These are phyloP conservation scores for Primulina eburnea DNA, from an alignment of 257 asterid genomes.

Conservation along the genomic window DNA sequence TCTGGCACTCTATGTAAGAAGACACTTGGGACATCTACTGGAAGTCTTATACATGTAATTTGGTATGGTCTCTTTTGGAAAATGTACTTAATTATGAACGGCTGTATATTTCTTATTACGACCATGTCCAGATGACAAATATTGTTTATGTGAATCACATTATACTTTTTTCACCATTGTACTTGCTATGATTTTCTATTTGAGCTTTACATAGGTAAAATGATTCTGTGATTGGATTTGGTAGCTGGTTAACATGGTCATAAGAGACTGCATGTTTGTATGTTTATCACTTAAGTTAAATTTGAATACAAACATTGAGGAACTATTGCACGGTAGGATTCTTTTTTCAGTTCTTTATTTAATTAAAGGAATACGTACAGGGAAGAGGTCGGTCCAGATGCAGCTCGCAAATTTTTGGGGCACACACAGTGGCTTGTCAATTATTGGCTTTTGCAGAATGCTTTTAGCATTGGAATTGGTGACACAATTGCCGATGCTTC, in stretches of 20 bases:
- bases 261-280: not conserved
- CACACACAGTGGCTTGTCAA: constrained; percentile 99
- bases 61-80: constrained; percentile 47
- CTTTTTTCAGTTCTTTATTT: constrained; percentile 7
- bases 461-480: constrained; percentile 96
- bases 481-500: constrained; percentile 97
- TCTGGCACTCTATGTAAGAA: constrained; percentile 97
- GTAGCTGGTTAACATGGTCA: not conserved
- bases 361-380: constrained; percentile 39
- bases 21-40: constrained; percentile 92
- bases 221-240: not conserved
- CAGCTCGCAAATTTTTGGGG: constrained; percentile 97
- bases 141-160: too few relatives aligned
- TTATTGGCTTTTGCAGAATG: constrained; percentile 96
- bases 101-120: not conserved
- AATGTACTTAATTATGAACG: constrained; percentile 1
- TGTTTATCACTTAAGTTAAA: not conserved
- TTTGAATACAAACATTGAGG: not conserved
- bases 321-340: constrained; percentile 2
- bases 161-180: not conserved
- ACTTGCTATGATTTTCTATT: not conserved
- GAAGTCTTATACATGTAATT: constrained; percentile 96
- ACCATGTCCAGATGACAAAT: not conserved
- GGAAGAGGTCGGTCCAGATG: constrained; percentile 99
- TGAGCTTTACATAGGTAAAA: constrained; percentile 5